Conservation (phyloP, 108 stramenopile species). For the Skeletonema tropicum region DNA sequence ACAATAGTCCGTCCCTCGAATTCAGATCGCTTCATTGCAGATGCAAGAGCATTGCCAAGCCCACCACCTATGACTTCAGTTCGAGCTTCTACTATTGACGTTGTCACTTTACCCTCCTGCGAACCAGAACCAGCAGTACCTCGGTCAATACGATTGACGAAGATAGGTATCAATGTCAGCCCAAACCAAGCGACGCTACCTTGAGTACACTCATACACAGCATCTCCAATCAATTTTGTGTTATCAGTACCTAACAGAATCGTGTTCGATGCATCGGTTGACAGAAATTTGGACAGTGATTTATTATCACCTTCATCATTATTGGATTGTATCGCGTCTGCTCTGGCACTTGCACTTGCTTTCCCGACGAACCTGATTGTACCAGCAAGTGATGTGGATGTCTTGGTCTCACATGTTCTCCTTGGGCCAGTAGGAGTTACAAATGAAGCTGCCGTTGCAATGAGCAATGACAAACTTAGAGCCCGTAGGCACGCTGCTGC, state of each 20-base stretch:
- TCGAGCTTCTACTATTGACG: conserved; percentile 29
- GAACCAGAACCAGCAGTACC: conserved; percentile 1
- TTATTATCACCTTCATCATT: conserved; percentile 6
- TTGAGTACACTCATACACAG: conserved; percentile 50
- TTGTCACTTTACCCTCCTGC: conserved; percentile 5
- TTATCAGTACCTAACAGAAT: conserved; percentile 33
- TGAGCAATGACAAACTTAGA: not conserved
- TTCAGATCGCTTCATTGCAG: conserved; percentile 32
- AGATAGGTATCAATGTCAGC: conserved; percentile 42
- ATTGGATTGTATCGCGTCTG: conserved; percentile 5
- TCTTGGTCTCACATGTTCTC: not conserved
- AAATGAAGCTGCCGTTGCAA: not conserved
- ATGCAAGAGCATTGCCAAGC: conserved; percentile 31
- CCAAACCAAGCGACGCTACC: conserved; percentile 53
- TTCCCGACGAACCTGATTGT: conserved; percentile 28
- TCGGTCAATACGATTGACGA: conserved; percentile 50
- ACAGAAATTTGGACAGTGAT: conserved; percentile 29
- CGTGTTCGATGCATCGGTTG: conserved; percentile 17
- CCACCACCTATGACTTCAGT: conserved; percentile 35
- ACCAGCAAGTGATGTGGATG: conserved; percentile 7
- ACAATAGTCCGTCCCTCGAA: conserved; percentile 34
- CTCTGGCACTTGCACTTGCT: conserved; percentile 18
- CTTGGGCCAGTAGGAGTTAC: not conserved
- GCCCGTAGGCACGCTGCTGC: not conserved
- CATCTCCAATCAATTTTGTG: conserved; percentile 18